Evolutionary conservation across 768 basidiomycete species (phyloP).

Genomic region (Lactarius deliciosus): DNA sequence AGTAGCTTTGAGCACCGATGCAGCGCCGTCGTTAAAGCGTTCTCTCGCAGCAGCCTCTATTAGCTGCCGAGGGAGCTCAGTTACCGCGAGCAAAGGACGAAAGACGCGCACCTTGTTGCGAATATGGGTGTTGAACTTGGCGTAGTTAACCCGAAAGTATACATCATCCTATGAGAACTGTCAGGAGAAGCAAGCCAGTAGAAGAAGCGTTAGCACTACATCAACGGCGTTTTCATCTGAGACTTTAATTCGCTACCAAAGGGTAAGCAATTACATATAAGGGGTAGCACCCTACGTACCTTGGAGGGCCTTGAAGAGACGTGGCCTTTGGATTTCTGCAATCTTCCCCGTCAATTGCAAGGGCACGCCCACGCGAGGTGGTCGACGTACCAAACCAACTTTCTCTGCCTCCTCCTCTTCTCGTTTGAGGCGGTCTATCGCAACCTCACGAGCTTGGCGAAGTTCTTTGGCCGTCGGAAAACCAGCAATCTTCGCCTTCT

Average conservation of each 20-base stretch:
- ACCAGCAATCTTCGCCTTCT: slow-evolving; percentile 67
- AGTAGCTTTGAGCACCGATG: slow-evolving; percentile 65
- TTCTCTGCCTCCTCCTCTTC: slow-evolving; percentile 76
- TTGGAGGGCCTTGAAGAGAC: slow-evolving; percentile 51
- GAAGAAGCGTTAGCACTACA: slow-evolving; percentile 40
- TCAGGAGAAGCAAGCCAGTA: slow-evolving; percentile 4
- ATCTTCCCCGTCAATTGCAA: slow-evolving; percentile 19
- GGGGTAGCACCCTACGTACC: slow-evolving; percentile 39
- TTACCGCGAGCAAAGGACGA: slow-evolving; percentile 15
- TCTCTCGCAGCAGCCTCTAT: slow-evolving; percentile 74
- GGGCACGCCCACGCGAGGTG: neutral
- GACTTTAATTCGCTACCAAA: slow-evolving; percentile 44
- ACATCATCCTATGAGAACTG: slow-evolving; percentile 53
- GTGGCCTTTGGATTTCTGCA: slow-evolving; percentile 60
- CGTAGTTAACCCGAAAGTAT: slow-evolving; percentile 85
- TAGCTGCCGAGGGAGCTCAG: slow-evolving; percentile 48
- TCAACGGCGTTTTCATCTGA: slow-evolving; percentile 62
- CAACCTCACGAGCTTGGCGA: slow-evolving; percentile 66
- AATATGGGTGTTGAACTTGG: slow-evolving; percentile 82
- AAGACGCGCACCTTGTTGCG: slow-evolving; percentile 71
- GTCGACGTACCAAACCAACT: slow-evolving; percentile 61
- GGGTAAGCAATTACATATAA: slow-evolving; percentile 1
- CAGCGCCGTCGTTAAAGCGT: slow-evolving; percentile 76
- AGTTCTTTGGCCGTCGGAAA: slow-evolving; percentile 83
- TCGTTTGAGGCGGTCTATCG: slow-evolving; percentile 57